Conservation (phyloP, 2,329 filamentous ascomycete species). For the Aspergillus ibericus region DNA sequence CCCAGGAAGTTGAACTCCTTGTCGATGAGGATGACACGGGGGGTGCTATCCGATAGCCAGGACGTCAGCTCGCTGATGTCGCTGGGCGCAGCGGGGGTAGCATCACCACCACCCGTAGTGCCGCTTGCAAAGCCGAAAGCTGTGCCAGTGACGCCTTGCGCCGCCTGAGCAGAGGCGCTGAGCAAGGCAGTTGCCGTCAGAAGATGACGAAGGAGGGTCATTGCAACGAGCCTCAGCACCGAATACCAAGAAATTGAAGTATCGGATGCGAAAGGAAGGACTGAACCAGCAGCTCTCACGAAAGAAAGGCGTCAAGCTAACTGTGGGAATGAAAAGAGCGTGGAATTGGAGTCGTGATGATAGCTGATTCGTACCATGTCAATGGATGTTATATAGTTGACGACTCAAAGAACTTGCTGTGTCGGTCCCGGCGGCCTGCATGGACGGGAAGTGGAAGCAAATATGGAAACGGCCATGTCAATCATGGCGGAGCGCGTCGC, state of each 20-base stretch:
- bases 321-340: background rate
- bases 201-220: constrained; percentile 22
- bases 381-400: background rate
- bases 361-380: background rate
- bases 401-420: background rate
- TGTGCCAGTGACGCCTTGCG: constrained; percentile 26
- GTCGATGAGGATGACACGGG: constrained; percentile 60
- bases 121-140: constrained; percentile 51
- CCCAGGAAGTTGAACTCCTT: constrained; percentile 43
- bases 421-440: background rate
- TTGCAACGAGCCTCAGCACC: constrained; percentile 1
- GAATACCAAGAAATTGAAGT: background rate
- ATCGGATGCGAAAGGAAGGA: background rate
- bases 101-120: constrained; percentile 60
- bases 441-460: background rate
- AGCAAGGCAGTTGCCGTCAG: constrained; percentile 21
- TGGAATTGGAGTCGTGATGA: background rate
- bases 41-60: constrained; percentile 56
- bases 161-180: constrained; percentile 19
- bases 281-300: constrained; percentile 10
- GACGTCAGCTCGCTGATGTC: constrained; percentile 55
- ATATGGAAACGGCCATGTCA: background rate
- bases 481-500: background rate
- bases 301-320: background rate
- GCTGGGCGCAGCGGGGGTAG: constrained; percentile 53